Evolutionary conservation across 2,329 filamentous ascomycete species (phyloP).

Genomic region (Trichoderma sp.): DNA sequence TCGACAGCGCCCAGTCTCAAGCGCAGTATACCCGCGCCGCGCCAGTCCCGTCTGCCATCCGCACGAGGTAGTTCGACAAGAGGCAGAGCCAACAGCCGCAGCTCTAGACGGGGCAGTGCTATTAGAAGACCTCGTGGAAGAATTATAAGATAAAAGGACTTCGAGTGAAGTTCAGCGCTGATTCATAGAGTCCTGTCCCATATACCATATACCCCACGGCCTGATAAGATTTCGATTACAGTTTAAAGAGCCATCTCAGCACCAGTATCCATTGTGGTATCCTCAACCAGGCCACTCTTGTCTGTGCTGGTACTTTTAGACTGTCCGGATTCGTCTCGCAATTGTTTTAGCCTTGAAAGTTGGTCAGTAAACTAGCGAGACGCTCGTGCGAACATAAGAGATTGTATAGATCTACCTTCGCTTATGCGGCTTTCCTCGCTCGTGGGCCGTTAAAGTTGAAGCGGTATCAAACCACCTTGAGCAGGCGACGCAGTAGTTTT

Average conservation of each 20-base stretch:
- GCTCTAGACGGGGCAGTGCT: slow-evolving; percentile 50
- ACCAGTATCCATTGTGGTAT: slow-evolving; percentile 35
- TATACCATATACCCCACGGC: slow-evolving; percentile 5
- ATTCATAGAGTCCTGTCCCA: slow-evolving; percentile 11
- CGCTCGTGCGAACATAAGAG: background rate
- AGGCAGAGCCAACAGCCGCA: slow-evolving; percentile 37
- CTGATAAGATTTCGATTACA: background rate
- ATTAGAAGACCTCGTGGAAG: slow-evolving; percentile 52
- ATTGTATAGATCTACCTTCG: slow-evolving; percentile 59
- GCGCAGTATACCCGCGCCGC: slow-evolving; percentile 48
- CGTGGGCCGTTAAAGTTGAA: slow-evolving; percentile 72
- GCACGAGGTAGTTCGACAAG: slow-evolving; percentile 47
- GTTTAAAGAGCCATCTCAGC: slow-evolving; percentile 41
- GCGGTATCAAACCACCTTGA: slow-evolving; percentile 96
- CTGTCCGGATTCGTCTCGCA: slow-evolving; percentile 84
- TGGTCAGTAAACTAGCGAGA: slow-evolving; percentile 33
- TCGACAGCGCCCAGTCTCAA: slow-evolving; percentile 55
- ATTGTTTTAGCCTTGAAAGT: slow-evolving; percentile 69
- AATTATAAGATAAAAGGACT: slow-evolving; percentile 47
- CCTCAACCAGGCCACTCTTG: slow-evolving; percentile 48
- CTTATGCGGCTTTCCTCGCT: slow-evolving; percentile 90
- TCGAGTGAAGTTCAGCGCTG: background rate
- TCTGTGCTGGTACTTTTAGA: slow-evolving; percentile 73
- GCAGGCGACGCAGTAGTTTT: slow-evolving; percentile 88
- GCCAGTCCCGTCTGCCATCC: slow-evolving; percentile 54